Conservation (phyloP, 306 rosid species). For the Trifolium pratense region DNA sequence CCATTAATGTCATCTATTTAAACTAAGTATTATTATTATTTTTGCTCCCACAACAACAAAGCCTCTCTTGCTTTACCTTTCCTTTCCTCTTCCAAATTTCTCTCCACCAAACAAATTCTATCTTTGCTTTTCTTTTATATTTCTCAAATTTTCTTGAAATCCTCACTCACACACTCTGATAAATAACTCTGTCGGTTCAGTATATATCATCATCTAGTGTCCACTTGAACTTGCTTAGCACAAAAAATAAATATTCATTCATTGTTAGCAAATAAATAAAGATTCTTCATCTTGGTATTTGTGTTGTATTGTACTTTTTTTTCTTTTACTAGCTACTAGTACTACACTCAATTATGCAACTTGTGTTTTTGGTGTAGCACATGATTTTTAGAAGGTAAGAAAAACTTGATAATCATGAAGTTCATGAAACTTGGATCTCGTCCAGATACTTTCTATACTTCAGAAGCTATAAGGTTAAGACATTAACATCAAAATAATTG, state of each 20-base stretch:
- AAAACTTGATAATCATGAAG: slow-evolving; percentile 68
- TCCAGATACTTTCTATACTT: slow-evolving; percentile 88
- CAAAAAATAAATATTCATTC: slow-evolving; percentile 42
- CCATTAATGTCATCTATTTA: slow-evolving; percentile 48
- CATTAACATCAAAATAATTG: background rate
- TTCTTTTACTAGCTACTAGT: background rate
- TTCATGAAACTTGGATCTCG: slow-evolving; percentile 99
- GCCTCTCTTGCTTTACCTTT: slow-evolving; percentile 57
- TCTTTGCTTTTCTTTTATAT: slow-evolving; percentile 33
- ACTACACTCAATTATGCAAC: slow-evolving; percentile 42
- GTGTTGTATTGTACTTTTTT: slow-evolving; percentile 30
- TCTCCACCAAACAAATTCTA: slow-evolving; percentile 58
- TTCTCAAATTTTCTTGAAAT: slow-evolving; percentile 43
- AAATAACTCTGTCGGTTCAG: slow-evolving; percentile 41
- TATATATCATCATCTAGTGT: slow-evolving; percentile 34
- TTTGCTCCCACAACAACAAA: slow-evolving; percentile 50
- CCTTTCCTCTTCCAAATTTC: slow-evolving; percentile 58
- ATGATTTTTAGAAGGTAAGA: slow-evolving; percentile 47
- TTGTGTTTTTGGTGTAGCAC: slow-evolving; percentile 29
- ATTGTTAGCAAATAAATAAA: slow-evolving; percentile 39
- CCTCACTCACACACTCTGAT: slow-evolving; percentile 50
- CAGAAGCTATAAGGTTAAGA: slow-evolving; percentile 78
- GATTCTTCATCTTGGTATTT: slow-evolving; percentile 49
- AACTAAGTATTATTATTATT: slow-evolving; percentile 55
- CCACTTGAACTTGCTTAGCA: slow-evolving; percentile 44